A percentile compares a stretch with the other conserved stretches of the same genome.
Evolutionary conservation across 2,329 filamentous ascomycete species (phyloP).

Genomic region (Aspergillus sp.): DNA sequence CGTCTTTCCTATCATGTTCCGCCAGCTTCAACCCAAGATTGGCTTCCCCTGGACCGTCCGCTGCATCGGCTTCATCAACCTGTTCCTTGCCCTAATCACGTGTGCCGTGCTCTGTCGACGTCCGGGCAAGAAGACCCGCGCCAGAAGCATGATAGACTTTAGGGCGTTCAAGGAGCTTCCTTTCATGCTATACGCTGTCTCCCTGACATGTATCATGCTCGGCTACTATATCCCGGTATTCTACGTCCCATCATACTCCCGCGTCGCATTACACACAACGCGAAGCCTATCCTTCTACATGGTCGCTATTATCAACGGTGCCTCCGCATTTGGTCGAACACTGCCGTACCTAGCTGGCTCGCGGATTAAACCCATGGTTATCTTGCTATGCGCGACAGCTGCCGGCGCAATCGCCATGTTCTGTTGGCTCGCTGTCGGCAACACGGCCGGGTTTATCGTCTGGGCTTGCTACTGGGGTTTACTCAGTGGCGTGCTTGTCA

Average conservation of each 20-base stretch:
- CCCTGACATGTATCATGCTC: conserved; percentile 47
- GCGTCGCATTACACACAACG: conserved; percentile 47
- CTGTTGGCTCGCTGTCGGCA: conserved; percentile 29
- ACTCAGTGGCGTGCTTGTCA: conserved; percentile 30
- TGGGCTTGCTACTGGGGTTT: conserved; percentile 35
- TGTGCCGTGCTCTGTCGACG: conserved; percentile 39
- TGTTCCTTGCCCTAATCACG: conserved; percentile 38
- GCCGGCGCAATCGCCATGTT: conserved; percentile 32
- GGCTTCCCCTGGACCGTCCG: conserved; percentile 62
- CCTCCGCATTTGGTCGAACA: conserved; percentile 51
- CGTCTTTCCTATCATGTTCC: conserved; percentile 57
- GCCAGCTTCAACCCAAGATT: conserved; percentile 54
- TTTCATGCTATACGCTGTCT: conserved; percentile 45
- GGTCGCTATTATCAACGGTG: conserved; percentile 53
- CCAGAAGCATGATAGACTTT: conserved; percentile 41
- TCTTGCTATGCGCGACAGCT: conserved; percentile 19
- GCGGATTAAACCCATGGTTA: conserved; percentile 26
- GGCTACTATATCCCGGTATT: conserved; percentile 50
- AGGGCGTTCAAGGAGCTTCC: conserved; percentile 40
- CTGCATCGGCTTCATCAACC: conserved; percentile 55
- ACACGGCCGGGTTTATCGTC: conserved; percentile 27
- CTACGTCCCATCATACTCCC: conserved; percentile 45
- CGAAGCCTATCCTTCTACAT: conserved; percentile 49
- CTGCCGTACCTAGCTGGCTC: conserved; percentile 45
- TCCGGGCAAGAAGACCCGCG: conserved; percentile 36